These are phyloP conservation scores for Suillus occidentalis DNA, from an alignment of 768 basidiomycete genomes.

Conservation along the genomic window DNA sequence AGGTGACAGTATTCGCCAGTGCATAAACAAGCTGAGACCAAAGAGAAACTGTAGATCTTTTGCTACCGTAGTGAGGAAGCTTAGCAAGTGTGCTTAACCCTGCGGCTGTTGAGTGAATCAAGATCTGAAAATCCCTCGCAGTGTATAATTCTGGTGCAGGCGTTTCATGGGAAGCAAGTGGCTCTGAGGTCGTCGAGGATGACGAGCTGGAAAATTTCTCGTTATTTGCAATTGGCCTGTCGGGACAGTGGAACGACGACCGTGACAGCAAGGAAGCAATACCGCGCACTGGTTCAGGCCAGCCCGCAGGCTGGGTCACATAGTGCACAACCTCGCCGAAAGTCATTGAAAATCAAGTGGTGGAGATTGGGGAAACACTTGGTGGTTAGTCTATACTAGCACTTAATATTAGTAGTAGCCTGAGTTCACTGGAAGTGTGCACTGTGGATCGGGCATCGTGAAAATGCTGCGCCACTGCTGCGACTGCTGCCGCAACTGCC, in stretches of 20 bases:
- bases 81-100: not conserved
- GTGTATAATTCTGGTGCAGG: not conserved
- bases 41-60: not conserved
- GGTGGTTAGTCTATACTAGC: too few species aligned
- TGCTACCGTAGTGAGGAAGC: not conserved
- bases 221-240: not conserved
- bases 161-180: not conserved
- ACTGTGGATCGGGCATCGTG: too few species aligned
- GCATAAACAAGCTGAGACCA: slow-evolving; percentile 1
- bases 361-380: too few species aligned
- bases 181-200: not conserved
- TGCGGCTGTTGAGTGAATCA: not conserved
- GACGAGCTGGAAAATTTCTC: not conserved
- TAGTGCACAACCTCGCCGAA: not conserved
- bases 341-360: not conserved
- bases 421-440: too few species aligned
- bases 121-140: not conserved
- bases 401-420: too few species aligned
- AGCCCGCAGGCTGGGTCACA: not conserved
- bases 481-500: too few species aligned
- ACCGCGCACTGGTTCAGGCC: not conserved
- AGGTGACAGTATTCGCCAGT: not conserved
- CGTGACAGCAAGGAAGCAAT: not conserved
- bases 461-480: too few species aligned
- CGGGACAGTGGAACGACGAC: not conserved